Base-by-base conservation (phyloP, 306 rosid species). In the Prunus salicina region DNA sequence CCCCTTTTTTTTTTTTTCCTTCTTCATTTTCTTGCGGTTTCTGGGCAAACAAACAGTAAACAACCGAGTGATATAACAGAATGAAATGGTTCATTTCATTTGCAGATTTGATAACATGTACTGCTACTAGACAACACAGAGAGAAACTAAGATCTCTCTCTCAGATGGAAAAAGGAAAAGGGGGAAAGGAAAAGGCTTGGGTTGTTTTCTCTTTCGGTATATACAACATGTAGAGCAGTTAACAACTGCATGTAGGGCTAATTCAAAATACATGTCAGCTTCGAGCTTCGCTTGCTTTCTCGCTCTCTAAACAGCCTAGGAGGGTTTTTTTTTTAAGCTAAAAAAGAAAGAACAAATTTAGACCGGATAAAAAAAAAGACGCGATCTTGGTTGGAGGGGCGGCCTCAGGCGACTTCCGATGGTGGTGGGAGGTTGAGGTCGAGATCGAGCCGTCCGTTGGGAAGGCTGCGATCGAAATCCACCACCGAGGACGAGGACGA, bases 401-500 rank as follows among this genome's bases (percentile, higher is more conserved):
- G 32, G 55, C 55, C 64, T 88, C 84, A 93, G 3, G 88, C 93
- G 51, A 79, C 91, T 70, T 88, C 96, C 6, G 87, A 80, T 0
- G 87, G 91, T 0, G 97, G 93, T 8, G 91, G 87, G 12, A 77
- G 80, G 75, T 93, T 93, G 5, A 93, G 97, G 65, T 93, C 97
- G 14, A 93, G 91, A 84, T 87, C 88, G 67, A 92, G 65, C 34
- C 83, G 76, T 7, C 50, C 62, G 18, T 81, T 76, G 1, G 76
- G 78, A 2, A 76, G 56, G 41, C 30, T 71, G 32, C 63, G 78
- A 4, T 83, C 87, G 68, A 74, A 92, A 68, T 88, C 86, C 6
- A 86, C 88, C 8, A 86, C 87, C 0, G 87, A 84, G 2, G 91
- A 88, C 0, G 96, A 82, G 22, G 85, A 88, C 0, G 93, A 84